Base-by-base conservation (phyloP, 116 monocot genomes). In the Papilionanthe hybrid region DNA sequence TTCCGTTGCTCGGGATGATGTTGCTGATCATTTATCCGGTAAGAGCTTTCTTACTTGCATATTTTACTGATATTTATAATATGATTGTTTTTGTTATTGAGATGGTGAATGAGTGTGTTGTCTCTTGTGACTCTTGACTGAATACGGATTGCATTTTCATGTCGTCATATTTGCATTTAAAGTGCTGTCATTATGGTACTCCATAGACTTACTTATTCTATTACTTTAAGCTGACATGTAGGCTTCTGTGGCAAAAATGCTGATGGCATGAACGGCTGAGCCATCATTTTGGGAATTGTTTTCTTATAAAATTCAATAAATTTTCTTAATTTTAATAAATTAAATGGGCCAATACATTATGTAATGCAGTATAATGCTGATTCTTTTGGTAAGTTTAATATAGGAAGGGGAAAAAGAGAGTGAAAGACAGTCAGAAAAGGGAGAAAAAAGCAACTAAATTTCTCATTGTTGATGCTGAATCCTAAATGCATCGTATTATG, bases 11-110 rank as follows among this genome's bases (percentile, higher is more conserved):
- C 25, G 5, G 11, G 75, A 75, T 12, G 50, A 75, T 9, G 27
- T 20, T 49, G 27, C 7, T 75, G 27, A 75, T 73, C 73, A 73
- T 75, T 27, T 75, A 75, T 75, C 22, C 25, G 75, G 75, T 75
- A 75, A 23, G 12, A 6, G 12, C 11, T 75, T 75, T 75, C 12
- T 27, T 13, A 0, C 7, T 23, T 75, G 50, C 49, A 48, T 49
- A 75, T 75, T 25, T 8, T n/a, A 73, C 4, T 2, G 1, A 44
- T 37, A 37, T 37, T 37, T 12, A 68, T 13, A 69, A 32, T 69
- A 37, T 69, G 37, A 37, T 32, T 37, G 37, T 69, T 73, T 44
- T 73, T 73, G n/a, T 4, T 71, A n/a, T 37, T 37, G 37, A 37
- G 37, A 37, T 37, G 37, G 37, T 37, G 37, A 73, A 73, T 73